These are phyloP conservation scores for Eucalyptus melliodora DNA, from an alignment of 345 rosid species.

Conservation along the genomic window DNA sequence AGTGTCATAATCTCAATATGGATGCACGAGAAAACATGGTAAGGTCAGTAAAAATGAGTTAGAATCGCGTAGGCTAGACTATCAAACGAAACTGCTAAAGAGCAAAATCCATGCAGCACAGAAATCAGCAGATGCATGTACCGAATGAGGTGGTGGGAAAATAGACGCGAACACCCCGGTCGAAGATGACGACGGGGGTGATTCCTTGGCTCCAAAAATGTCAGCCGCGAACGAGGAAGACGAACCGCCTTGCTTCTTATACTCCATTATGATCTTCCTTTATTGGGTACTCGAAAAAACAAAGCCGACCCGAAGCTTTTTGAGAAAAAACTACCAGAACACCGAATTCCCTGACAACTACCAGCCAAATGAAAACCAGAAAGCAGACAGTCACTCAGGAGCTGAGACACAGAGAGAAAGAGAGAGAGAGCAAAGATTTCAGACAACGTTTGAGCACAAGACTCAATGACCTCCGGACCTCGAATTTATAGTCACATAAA, in stretches of 20 bases:
- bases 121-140: constrained; percentile 1
- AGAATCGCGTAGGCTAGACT: not conserved
- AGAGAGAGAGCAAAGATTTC: not conserved
- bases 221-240: constrained; percentile 45
- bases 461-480: not conserved
- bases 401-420: not conserved
- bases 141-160: constrained; percentile 48
- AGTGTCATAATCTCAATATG: not conserved
- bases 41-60: not conserved
- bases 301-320: not conserved
- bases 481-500: constrained; percentile 6
- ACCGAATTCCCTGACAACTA: not conserved
- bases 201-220: constrained; percentile 59
- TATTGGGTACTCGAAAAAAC: not conserved
- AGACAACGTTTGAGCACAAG: not conserved
- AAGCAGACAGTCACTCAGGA: not conserved
- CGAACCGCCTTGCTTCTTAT: constrained; percentile 23
- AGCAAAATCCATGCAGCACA: not conserved
- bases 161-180: constrained; percentile 52
- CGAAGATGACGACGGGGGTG: constrained; percentile 22
- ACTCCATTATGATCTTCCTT: constrained; percentile 25
- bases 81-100: not conserved
- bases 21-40: not conserved
- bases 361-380: not conserved
- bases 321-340: not conserved